Conservation (phyloP, 192 early-diverging fungal genomes). For the Coemansia asiatica region DNA sequence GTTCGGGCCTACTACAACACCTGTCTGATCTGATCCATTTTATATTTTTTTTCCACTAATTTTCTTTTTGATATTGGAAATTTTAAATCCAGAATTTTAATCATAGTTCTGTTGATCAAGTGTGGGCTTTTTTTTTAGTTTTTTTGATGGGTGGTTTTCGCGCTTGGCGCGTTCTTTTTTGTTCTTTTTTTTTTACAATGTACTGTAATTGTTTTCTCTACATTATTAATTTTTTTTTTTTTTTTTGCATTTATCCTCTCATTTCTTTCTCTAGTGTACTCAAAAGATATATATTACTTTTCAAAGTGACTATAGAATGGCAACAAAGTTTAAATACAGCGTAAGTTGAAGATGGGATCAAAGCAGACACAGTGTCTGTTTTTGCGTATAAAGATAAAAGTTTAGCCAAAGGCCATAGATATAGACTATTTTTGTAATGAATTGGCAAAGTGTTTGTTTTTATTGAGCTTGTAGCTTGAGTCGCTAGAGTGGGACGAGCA, state of each 20-base stretch:
- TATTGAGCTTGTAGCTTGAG: constrained; percentile 54
- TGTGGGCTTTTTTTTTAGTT: not conserved
- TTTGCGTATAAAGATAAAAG: too few species aligned
- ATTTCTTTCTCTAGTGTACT: not conserved
- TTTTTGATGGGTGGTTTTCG: not conserved
- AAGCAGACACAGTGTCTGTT: not conserved
- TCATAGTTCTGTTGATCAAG: not conserved
- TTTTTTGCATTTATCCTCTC: not conserved
- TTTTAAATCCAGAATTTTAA: constrained; percentile 10
- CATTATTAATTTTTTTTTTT: not conserved
- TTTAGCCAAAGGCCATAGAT: too few species aligned
- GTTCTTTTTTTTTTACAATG: not conserved
- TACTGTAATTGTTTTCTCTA: not conserved
- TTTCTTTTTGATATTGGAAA: not conserved
- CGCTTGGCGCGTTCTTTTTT: not conserved
- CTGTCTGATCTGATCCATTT: constrained; percentile 27
- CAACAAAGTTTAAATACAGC: constrained; percentile 50
- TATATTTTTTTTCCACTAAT: constrained; percentile 3
- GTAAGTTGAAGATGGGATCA: constrained; percentile 14
- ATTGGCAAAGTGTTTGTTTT: too few species aligned
- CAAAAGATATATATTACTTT: too few species aligned
- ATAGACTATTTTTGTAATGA: too few species aligned
- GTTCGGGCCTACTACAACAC: constrained; percentile 50
- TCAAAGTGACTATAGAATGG: constrained; percentile 17
- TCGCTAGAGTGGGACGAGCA: constrained; percentile 56